Evolutionary conservation across 257 asterid genomes (phyloP), one percentile per base, ranked within the genome.

Genomic region (Solanum corneliomulleri): DNA sequence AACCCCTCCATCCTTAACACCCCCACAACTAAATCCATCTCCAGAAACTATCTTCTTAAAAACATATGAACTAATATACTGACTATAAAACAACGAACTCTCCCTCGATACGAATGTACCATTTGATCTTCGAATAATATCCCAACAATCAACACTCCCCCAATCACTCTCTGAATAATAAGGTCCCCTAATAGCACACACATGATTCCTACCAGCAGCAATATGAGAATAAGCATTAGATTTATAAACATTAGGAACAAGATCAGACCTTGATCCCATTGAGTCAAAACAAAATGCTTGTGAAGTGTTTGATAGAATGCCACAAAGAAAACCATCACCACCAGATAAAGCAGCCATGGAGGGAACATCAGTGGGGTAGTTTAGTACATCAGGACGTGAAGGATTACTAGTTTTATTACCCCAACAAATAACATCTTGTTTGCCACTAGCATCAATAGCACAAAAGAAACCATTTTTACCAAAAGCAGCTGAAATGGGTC

Each of bases 361-460:
- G 2, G 98, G 93, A 9, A 91, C 85, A 33, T 72, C 83, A 47
- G 88, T 86, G 20, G 92, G 88, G 52, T 88, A 84, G n/a, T 58
- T 80, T 29, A 29, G 39, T 69, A 29, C 75, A 29, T 69, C 70
- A 62, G 31, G 68, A 60, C 23, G 68, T 60, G 95, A 88, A 60
- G 93, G 77, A 39, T 11, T 37, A 25, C 87, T 89, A 14, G 88
- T 88, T 23, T 91, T 91, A 31, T 94, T 92, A 49, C 94, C 95
- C 98, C 98, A 97, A 75, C 98, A 95, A n/a, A 95, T 94, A 12
- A 97, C 96, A 27, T 92, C 93, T 82, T 97, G 98, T 89, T 93
- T 92, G 15, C 98, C 99, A 69, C 98, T 95, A 33, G 99, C 99
- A 44, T 97, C 99, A 85, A 97, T 95, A 91, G 98, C 98, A 75